Evolutionary conservation across 345 rosid species (phyloP).

Genomic region (Mercurialis annua): DNA sequence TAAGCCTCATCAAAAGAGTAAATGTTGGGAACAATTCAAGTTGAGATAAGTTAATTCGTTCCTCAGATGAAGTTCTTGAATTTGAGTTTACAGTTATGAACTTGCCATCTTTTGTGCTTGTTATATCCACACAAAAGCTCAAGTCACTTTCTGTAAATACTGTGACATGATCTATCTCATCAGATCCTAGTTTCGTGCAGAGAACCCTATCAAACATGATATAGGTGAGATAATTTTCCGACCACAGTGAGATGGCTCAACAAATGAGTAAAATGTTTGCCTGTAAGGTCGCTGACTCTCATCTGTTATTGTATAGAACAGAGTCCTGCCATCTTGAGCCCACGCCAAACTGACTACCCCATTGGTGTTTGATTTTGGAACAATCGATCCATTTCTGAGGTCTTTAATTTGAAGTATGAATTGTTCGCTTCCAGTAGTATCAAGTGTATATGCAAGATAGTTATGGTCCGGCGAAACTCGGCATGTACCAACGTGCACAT

Average conservation of each 20-base stretch:
- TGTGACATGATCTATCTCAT: slow-evolving; percentile 32
- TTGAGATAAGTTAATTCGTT: slow-evolving; percentile 50
- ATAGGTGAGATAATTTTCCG: slow-evolving; percentile 16
- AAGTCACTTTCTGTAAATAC: slow-evolving; percentile 62
- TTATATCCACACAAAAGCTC: slow-evolving; percentile 78
- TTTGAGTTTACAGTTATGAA: slow-evolving; percentile 91
- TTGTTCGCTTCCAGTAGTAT: slow-evolving; percentile 60
- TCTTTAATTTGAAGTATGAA: slow-evolving; percentile 79
- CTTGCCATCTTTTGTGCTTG: slow-evolving; percentile 94
- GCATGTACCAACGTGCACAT: slow-evolving; percentile 81
- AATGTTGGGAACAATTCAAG: slow-evolving; percentile 8
- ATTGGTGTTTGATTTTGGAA: slow-evolving; percentile 47
- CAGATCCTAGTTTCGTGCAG: slow-evolving; percentile 50
- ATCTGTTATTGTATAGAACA: slow-evolving; percentile 67
- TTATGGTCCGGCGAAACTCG: slow-evolving; percentile 85
- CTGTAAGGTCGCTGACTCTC: slow-evolving; percentile 74
- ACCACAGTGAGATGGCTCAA: slow-evolving; percentile 12
- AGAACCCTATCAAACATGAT: slow-evolving; percentile 51
- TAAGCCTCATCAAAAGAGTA: slow-evolving; percentile 21
- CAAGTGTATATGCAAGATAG: slow-evolving; percentile 79
- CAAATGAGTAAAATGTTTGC: slow-evolving; percentile 28
- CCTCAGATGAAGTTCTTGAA: slow-evolving; percentile 96
- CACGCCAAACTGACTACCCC: slow-evolving; percentile 89
- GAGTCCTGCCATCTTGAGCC: slow-evolving; percentile 67
- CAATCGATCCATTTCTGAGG: slow-evolving; percentile 44